A percentile compares a stretch with the other conserved stretches of the same genome.
phyloP scores from a whole-genome alignment of 352 stramenopile genomes.

The Achlya hypogyna region DNA sequence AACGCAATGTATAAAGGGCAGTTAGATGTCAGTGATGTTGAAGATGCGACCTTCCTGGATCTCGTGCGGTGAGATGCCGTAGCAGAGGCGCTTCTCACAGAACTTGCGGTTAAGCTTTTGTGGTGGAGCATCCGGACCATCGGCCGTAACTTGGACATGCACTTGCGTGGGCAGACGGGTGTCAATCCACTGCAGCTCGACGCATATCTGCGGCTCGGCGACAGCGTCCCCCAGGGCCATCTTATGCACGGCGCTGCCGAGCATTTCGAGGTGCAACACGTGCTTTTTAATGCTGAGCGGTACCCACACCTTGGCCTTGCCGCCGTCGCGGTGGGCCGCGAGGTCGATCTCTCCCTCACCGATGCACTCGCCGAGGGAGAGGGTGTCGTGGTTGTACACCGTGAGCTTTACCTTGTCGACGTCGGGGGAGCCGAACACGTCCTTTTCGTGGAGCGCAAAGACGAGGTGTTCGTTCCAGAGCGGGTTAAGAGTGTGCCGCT shows the following conservation, averaged over 20 bases:
- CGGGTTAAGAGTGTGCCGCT: conserved; percentile 29
- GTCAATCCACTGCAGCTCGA: conserved; percentile 58
- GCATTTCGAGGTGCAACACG: conserved; percentile 38
- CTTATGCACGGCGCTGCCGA: conserved; percentile 38
- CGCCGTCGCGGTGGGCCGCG: conserved; percentile 27
- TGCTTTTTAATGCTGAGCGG: conserved; percentile 35
- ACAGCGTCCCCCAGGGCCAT: conserved; percentile 33
- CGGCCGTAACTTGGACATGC: conserved; percentile 29
- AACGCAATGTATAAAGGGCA: too few relatives aligned
- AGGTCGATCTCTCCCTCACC: conserved; percentile 45
- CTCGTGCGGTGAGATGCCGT: conserved; percentile 25
- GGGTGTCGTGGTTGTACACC: conserved; percentile 48
- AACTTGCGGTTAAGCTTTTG: conserved; percentile 32
- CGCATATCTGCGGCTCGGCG: conserved; percentile 36
- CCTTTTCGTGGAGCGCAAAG: conserved; percentile 25
- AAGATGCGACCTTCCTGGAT: conserved; percentile 21
- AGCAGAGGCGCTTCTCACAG: conserved; percentile 33
- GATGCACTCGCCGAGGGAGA: conserved; percentile 40
- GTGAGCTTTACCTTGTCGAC: conserved; percentile 28
- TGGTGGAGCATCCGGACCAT: conserved; percentile 12
- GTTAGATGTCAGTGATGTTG: not conserved
- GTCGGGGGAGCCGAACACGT: conserved; percentile 1
- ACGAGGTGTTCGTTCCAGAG: conserved; percentile 31
- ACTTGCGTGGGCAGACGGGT: conserved; percentile 45
- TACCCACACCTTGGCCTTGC: conserved; percentile 12